Evolutionary conservation across 106 monocot species (phyloP).

Genomic region (Allium cepa): DNA sequence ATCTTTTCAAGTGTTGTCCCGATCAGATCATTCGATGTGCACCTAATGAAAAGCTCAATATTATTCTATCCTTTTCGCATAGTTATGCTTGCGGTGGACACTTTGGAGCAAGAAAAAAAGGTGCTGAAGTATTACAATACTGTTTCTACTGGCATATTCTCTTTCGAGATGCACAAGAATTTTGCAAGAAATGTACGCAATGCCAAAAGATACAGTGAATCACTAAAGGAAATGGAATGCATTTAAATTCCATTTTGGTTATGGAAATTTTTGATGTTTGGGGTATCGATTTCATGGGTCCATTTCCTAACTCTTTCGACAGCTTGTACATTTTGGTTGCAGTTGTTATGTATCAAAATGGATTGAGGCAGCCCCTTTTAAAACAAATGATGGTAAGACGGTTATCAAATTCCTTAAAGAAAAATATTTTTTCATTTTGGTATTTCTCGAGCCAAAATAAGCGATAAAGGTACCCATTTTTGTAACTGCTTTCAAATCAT

Average conservation of each 20-base stretch:
- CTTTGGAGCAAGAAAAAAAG: background rate
- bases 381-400: background rate
- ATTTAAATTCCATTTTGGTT: background rate
- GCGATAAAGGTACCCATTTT: background rate
- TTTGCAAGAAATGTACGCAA: background rate
- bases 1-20: background rate
- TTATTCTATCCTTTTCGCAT: background rate
- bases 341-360: background rate
- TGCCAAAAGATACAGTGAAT: background rate
- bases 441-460: background rate
- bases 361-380: background rate
- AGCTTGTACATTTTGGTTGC: background rate
- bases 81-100: background rate
- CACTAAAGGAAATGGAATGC: background rate
- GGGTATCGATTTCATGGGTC: background rate
- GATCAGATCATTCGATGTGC: background rate
- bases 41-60: background rate
- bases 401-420: background rate
- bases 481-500: background rate
- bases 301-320: background rate
- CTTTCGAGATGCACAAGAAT: background rate
- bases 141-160: background rate
- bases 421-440: background rate
- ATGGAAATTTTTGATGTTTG: constrained; percentile 1
- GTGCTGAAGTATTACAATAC: background rate